Evolutionary conservation across 2,329 filamentous ascomycete genomes (phyloP).

Genomic region (Lasiodiplodia citricola): DNA sequence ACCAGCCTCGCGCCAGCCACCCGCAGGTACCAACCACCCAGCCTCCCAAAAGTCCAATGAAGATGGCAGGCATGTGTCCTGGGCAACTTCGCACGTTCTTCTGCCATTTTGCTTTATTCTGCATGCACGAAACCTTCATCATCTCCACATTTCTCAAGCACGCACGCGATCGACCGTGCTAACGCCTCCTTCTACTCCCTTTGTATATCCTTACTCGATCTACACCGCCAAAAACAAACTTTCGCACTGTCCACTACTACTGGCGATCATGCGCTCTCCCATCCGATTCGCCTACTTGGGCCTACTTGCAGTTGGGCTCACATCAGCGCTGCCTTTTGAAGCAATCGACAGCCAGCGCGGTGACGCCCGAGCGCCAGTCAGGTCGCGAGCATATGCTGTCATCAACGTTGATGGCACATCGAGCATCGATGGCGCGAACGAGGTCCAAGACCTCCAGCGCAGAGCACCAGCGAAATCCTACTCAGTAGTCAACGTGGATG

Average conservation of each 20-base stretch:
- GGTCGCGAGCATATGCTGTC: constrained; percentile 15
- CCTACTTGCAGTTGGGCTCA: constrained; percentile 15
- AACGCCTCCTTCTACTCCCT: constrained; percentile 3
- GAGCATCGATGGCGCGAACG: not conserved
- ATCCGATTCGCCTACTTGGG: constrained; percentile 15
- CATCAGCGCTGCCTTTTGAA: constrained; percentile 23
- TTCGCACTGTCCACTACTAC: constrained; percentile 7
- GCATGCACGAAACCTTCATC: constrained; percentile 15
- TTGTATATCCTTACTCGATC: constrained; percentile 16
- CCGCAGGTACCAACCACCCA: constrained; percentile 16
- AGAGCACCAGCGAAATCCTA: constrained; percentile 40
- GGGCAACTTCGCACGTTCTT: constrained; percentile 5
- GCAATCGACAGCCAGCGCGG: constrained; percentile 3
- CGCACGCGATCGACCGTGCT: constrained; percentile 20
- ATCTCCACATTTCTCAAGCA: constrained; percentile 23
- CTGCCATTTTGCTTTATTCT: constrained; percentile 13
- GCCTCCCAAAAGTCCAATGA: constrained; percentile 5
- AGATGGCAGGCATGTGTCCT: constrained; percentile 9
- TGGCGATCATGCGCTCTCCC: constrained; percentile 14
- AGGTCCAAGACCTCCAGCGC: constrained; percentile 29
- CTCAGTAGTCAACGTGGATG: constrained; percentile 48
- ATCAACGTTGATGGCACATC: constrained; percentile 23
- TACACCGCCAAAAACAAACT: not conserved
- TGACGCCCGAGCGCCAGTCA: not conserved
- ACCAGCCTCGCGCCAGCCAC: constrained; percentile 24